phyloP scores from a whole-genome alignment of 352 stramenopile genomes.

The Phytophthora syringae region DNA sequence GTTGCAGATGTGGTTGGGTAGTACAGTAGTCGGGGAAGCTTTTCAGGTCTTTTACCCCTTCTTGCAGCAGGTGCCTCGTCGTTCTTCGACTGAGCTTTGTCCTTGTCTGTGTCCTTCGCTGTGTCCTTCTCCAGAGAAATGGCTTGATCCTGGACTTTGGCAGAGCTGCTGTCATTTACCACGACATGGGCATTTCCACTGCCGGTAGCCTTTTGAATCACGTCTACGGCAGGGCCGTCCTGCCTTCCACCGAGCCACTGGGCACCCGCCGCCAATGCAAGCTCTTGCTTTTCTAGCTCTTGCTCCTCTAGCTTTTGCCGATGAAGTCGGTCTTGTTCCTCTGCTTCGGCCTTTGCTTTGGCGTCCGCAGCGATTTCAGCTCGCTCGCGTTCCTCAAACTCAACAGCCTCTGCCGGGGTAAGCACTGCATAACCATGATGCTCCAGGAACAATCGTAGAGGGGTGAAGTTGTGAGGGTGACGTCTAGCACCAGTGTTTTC shows the following conservation, averaged over 20 bases:
- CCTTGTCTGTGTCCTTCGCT: slow-evolving; percentile 17
- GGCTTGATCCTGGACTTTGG: neutral
- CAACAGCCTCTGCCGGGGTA: slow-evolving; percentile 45
- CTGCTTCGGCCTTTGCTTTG: slow-evolving; percentile 33
- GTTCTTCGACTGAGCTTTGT: slow-evolving; percentile 10
- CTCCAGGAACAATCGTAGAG: slow-evolving; percentile 50
- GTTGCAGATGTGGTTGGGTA: slow-evolving; percentile 66
- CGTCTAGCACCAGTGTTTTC: slow-evolving; percentile 65
- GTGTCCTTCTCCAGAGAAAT: slow-evolving; percentile 12
- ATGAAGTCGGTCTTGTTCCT: slow-evolving; percentile 20
- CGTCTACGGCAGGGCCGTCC: neutral
- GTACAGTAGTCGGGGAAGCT: slow-evolving; percentile 61
- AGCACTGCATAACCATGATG: slow-evolving; percentile 57
- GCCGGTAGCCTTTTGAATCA: neutral
- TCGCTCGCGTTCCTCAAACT: slow-evolving; percentile 35
- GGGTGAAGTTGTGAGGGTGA: slow-evolving; percentile 62
- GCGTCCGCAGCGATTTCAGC: slow-evolving; percentile 25
- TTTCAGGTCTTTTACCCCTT: slow-evolving; percentile 48
- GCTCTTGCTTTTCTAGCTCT: too few species aligned
- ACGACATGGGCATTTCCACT: neutral
- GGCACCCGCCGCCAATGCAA: slow-evolving; percentile 6
- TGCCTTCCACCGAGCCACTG: slow-evolving; percentile 1
- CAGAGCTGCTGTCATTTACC: neutral
- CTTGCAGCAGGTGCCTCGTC: slow-evolving; percentile 22
- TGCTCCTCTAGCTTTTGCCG: slow-evolving; percentile 32